Evolutionary conservation across 2,329 filamentous ascomycete species (phyloP), one percentile per base, ranked within the genome.

Genomic region (Fragosphaeria purpurea): DNA sequence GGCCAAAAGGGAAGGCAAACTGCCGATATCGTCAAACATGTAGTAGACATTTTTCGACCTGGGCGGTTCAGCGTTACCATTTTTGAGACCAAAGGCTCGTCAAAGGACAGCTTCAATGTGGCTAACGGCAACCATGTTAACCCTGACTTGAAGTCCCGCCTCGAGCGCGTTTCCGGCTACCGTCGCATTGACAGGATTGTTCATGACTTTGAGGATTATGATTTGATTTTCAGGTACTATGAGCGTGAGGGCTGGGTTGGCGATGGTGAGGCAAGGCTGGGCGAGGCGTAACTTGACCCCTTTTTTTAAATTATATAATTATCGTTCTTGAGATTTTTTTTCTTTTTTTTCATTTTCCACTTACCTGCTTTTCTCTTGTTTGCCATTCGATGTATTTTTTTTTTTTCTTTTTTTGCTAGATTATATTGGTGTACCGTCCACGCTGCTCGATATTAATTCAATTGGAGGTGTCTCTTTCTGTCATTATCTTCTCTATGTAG

Each of bases 11-110:
- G 90, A 12, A 85, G 90, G 55, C 86, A 90, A 64, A 96, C 91
- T 1, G 82, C 83, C 32, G 91, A 95, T 57, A 85, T 97, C 53
- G 86, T 98, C 55, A 83, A 95, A 67, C 88, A 96, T 58, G 93
- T 97, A 1, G 89, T 97, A 43, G 77, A 81, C 56, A 98, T 98
- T 63, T 98, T 98, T 80, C 88, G 89, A 65, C 93, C 93, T 0
- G 91, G 91, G n/a, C 86, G 91, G 49, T 98, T 98, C 76, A 95
- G 86, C 61, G 88, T 98, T 51, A 98, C 93, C 1, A 75, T 97
- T 12, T 98, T 98, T 61, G 91, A 98, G 70, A 86, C 89, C 50
- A 95, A 95, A 73, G 65, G 67, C 59, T 38, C 44, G 38, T 43
- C 53, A 63, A 51, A 67, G 63, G 60, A 55, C 47, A 54, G 51